Evolutionary conservation across 176 grass and related monocot genomes (phyloP).

Genomic region (Ensete glaucum): DNA sequence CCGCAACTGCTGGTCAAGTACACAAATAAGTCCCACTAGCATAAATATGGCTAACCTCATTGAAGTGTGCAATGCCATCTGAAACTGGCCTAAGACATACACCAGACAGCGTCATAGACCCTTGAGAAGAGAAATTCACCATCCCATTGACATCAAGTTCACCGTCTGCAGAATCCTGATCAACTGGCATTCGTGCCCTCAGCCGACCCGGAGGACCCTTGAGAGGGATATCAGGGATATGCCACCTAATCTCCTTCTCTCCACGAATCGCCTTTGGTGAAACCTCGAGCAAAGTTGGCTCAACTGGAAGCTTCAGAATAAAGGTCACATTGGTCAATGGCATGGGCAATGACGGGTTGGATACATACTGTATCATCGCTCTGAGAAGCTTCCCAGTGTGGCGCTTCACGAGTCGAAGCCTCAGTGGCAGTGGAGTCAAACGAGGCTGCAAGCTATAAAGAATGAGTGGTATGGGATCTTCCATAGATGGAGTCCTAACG

Average conservation of each 20-base stretch:
- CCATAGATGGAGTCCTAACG: constrained; percentile 58
- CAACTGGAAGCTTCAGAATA: constrained; percentile 74
- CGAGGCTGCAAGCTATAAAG: constrained; percentile 76
- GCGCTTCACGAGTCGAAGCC: constrained; percentile 80
- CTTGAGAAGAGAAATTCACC: constrained; percentile 77
- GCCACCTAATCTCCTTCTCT: constrained; percentile 83
- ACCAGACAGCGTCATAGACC: constrained; percentile 72
- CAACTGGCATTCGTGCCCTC: constrained; percentile 84
- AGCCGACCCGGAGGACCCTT: constrained; percentile 58
- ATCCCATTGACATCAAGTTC: constrained; percentile 78
- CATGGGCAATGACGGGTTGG: constrained; percentile 64
- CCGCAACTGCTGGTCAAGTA: constrained; percentile 36
- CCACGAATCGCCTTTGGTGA: constrained; percentile 79
- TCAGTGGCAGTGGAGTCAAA: constrained; percentile 64
- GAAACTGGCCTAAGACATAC: constrained; percentile 61
- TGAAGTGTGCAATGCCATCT: constrained; percentile 59
- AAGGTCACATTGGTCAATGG: constrained; percentile 82
- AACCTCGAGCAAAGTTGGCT: constrained; percentile 73
- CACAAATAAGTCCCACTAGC: constrained; percentile 75
- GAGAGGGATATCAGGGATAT: constrained; percentile 67
- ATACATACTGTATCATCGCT: constrained; percentile 81
- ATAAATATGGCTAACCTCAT: constrained; percentile 73
- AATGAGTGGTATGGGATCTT: constrained; percentile 79
- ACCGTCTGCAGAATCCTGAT: constrained; percentile 75
- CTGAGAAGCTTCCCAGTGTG: constrained; percentile 76